Conservation (phyloP, 768 basidiomycete species). For the Tricholoma flavovirens region DNA sequence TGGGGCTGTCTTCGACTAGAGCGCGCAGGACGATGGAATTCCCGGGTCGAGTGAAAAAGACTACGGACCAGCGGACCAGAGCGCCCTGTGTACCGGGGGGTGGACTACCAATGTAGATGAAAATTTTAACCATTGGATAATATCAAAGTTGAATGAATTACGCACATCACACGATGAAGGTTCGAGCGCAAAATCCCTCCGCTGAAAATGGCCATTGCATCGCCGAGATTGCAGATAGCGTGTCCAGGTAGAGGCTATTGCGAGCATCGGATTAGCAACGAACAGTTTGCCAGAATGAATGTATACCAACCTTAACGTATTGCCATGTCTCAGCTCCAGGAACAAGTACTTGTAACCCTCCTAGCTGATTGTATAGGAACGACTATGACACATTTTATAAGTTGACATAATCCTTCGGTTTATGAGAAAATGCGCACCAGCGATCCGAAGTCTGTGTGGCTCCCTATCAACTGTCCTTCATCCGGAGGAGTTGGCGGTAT, state of each 20-base stretch:
- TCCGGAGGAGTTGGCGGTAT: slow-evolving; percentile 34
- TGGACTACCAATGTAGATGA: slow-evolving; percentile 34
- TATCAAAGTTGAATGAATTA: not conserved
- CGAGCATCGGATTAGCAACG: not conserved
- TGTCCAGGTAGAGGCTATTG: slow-evolving; percentile 43
- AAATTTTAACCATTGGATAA: not conserved
- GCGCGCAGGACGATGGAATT: slow-evolving; percentile 47
- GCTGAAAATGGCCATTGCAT: slow-evolving; percentile 12
- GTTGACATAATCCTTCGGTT: slow-evolving; percentile 18
- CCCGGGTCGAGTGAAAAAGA: slow-evolving; percentile 62
- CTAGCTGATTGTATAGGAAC: slow-evolving; percentile 64
- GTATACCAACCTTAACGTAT: slow-evolving; percentile 52
- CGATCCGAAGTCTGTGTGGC: slow-evolving; percentile 72
- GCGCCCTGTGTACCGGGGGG: slow-evolving; percentile 53
- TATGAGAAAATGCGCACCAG: slow-evolving; percentile 33
- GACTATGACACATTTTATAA: slow-evolving; percentile 36
- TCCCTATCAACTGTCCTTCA: slow-evolving; percentile 45
- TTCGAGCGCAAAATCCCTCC: slow-evolving; percentile 19
- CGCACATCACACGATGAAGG: slow-evolving; percentile 16
- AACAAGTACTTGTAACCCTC: slow-evolving; percentile 63
- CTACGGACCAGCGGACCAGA: slow-evolving; percentile 58
- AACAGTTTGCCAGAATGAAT: not conserved
- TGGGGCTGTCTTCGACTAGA: slow-evolving; percentile 42
- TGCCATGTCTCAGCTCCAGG: slow-evolving; percentile 60
- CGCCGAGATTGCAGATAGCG: slow-evolving; percentile 49